phyloP scores from a whole-genome alignment of 2,329 filamentous ascomycete genomes.

The Cladosporium sp. region DNA sequence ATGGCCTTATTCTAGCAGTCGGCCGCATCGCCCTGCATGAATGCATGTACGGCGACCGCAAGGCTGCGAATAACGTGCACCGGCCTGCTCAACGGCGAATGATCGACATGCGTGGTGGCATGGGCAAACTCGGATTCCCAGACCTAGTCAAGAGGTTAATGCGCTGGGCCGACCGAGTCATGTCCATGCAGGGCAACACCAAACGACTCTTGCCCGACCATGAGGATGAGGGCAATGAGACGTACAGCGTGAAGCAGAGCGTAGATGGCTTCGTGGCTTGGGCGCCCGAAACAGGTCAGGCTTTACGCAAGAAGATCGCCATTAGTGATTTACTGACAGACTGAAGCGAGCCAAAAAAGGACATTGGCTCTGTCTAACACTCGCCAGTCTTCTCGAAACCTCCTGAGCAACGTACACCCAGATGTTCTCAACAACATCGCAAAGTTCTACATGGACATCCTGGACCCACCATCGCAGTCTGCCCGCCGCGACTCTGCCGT shows the following conservation, averaged over 20 bases:
- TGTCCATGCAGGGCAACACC: constrained; percentile 30
- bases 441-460: constrained; percentile 9
- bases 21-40: constrained; percentile 33
- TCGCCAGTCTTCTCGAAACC: background rate
- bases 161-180: constrained; percentile 30
- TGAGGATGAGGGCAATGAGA: constrained; percentile 20
- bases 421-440: background rate
- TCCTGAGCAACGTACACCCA: background rate
- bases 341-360: constrained; percentile 5
- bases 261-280: constrained; percentile 28
- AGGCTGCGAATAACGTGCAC: constrained; percentile 27
- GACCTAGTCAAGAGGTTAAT: constrained; percentile 31
- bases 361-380: background rate
- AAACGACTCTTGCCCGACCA: constrained; percentile 27
- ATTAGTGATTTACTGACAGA: constrained; percentile 24
- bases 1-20: constrained; percentile 27
- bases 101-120: constrained; percentile 31
- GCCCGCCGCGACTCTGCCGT: constrained; percentile 7
- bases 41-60: constrained; percentile 30
- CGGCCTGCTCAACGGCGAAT: constrained; percentile 31
- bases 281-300: constrained; percentile 26
- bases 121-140: constrained; percentile 26
- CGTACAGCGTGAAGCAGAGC: constrained; percentile 21
- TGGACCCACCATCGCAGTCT: background rate
- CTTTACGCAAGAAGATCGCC: constrained; percentile 26